Percentiles rank a stretch among this genome's conserved stretches.
phyloP scores from a whole-genome alignment of 768 basidiomycete species.

The Strobilomyces confusus region DNA sequence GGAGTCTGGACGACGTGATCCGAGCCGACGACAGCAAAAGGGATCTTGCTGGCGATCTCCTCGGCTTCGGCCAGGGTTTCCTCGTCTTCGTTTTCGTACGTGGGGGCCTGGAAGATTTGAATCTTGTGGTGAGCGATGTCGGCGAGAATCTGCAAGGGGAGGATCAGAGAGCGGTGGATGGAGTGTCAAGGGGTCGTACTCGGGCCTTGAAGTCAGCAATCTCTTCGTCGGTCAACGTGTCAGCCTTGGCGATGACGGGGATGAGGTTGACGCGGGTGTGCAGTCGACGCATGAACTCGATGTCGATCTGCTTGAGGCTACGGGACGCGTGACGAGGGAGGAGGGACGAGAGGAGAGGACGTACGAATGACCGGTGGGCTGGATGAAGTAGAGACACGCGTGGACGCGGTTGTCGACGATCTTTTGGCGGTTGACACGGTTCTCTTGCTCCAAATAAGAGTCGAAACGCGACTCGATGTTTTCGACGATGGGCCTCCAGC shows the following conservation, averaged over 20 bases:
- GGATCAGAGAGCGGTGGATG: not conserved
- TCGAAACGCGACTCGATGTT: slow-evolving; percentile 98
- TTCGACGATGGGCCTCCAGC: slow-evolving; percentile 98
- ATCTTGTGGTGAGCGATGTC: slow-evolving; percentile 96
- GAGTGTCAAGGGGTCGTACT: slow-evolving; percentile 40
- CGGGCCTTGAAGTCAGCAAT: slow-evolving; percentile 89
- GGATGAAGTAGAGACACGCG: slow-evolving; percentile 98
- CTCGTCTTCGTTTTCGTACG: slow-evolving; percentile 97
- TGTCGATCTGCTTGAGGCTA: slow-evolving; percentile 95
- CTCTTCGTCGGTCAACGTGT: slow-evolving; percentile 97
- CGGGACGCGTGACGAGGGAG: not conserved
- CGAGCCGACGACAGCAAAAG: slow-evolving; percentile 97
- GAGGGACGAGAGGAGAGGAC: slow-evolving; percentile 21
- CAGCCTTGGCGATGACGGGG: slow-evolving; percentile 97
- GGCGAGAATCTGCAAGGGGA: slow-evolving; percentile 63
- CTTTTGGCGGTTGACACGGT: slow-evolving; percentile 93
- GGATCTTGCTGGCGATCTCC: slow-evolving; percentile 97
- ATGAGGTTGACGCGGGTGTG: slow-evolving; percentile 98
- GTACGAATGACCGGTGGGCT: slow-evolving; percentile 97
- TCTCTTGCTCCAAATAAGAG: slow-evolving; percentile 97
- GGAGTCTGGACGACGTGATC: slow-evolving; percentile 75
- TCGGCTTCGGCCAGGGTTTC: slow-evolving; percentile 97
- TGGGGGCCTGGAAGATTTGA: slow-evolving; percentile 96
- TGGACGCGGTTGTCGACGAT: slow-evolving; percentile 96
- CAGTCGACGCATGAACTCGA: slow-evolving; percentile 97